Conservation (phyloP, 192 early-diverging fungal species). For the Radiomyces spectabilis region DNA sequence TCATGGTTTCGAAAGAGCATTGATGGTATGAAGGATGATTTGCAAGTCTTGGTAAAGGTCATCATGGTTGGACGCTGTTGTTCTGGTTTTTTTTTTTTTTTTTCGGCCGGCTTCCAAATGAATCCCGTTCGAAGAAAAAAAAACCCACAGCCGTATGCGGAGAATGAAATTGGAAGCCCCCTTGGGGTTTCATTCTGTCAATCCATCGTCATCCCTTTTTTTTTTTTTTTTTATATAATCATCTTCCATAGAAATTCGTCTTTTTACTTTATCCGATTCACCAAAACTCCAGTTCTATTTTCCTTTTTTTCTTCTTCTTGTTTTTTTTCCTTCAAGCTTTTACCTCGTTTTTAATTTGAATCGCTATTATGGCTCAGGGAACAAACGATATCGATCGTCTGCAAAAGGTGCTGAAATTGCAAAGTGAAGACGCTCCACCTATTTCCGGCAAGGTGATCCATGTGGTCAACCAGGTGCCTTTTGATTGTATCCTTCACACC, state of each 20-base stretch:
- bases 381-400: neutral
- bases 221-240: too few relatives aligned
- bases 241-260: too few relatives aligned
- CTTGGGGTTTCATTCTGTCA: neutral
- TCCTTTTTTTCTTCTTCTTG: constrained; percentile 2
- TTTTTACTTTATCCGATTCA: too few relatives aligned
- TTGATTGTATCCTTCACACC: neutral
- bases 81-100: too few relatives aligned
- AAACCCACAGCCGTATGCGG: too few relatives aligned
- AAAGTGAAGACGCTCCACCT: neutral
- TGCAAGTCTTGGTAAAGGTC: too few relatives aligned
- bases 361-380: neutral
- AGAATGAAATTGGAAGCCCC: too few relatives aligned
- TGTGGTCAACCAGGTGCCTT: neutral
- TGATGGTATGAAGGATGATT: too few relatives aligned
- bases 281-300: neutral
- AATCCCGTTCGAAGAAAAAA: too few relatives aligned
- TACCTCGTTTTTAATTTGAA: neutral
- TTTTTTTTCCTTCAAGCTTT: neutral
- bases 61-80: too few relatives aligned
- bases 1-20: too few relatives aligned
- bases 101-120: too few relatives aligned
- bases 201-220: neutral
- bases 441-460: neutral
- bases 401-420: neutral